A percentile compares a stretch with the other conserved stretches of the same genome.
phyloP scores from a whole-genome alignment of 192 early-diverging fungal genomes.

The Neocallimastix lanati region DNA sequence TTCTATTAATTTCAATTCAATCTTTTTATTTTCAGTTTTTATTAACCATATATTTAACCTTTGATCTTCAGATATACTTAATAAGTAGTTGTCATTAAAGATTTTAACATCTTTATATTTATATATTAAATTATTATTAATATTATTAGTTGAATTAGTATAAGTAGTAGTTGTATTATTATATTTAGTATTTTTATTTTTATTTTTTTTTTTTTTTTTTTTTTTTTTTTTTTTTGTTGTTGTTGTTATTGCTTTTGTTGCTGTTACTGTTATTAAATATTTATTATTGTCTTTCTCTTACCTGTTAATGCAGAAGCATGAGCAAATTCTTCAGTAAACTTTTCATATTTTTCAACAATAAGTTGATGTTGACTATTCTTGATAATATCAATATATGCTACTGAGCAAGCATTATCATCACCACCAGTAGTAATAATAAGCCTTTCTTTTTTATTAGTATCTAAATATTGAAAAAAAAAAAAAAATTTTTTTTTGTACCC shows the following conservation, averaged over 20 bases:
- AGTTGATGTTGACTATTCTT: not conserved
- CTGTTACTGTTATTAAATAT: too few relatives aligned
- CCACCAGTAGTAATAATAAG: constrained; percentile 45
- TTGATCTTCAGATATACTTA: not conserved
- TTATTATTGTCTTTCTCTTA: too few relatives aligned
- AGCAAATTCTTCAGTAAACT: constrained; percentile 11
- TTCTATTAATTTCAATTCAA: not conserved
- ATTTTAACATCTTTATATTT: not conserved
- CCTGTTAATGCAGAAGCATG: constrained; percentile 61
- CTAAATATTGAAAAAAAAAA: not conserved
- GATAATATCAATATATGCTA: constrained; percentile 5
- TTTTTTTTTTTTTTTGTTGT: too few relatives aligned
- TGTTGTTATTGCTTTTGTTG: too few relatives aligned
- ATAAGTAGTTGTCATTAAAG: not conserved
- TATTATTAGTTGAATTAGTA: too few relatives aligned
- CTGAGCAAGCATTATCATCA: constrained; percentile 47
- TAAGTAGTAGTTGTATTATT: too few relatives aligned
- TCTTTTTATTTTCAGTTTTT: not conserved
- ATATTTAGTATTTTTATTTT: too few relatives aligned
- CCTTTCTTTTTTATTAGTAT: not conserved
- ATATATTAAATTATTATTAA: too few relatives aligned
- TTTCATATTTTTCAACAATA: not conserved
- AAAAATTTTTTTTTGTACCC: too few relatives aligned
- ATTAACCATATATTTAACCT: not conserved
- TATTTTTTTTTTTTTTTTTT: too few relatives aligned